phyloP scores from a whole-genome alignment of 331 rosid species.

The Spiraea crenata region DNA sequence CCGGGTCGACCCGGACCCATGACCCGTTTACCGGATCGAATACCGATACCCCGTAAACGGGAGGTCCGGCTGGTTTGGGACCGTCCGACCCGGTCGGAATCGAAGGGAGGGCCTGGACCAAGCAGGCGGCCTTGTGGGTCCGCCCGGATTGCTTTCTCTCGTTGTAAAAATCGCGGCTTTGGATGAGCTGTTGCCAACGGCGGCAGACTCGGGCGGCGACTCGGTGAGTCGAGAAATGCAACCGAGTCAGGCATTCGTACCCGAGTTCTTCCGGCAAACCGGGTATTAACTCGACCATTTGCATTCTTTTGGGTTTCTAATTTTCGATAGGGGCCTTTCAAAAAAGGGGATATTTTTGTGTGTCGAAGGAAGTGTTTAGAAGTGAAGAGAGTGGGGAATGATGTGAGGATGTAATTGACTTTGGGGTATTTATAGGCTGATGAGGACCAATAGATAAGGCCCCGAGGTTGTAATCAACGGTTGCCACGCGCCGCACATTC shows the following conservation, averaged over 20 bases:
- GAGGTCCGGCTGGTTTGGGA: conserved; percentile 27
- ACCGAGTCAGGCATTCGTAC: conserved; percentile 63
- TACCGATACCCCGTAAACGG: conserved; percentile 46
- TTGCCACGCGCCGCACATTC: not conserved
- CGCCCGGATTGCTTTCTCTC: conserved; percentile 52
- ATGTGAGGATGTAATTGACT: not conserved
- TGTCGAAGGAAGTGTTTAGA: not conserved
- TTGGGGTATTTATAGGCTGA: not conserved
- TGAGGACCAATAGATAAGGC: not conserved
- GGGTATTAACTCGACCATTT: conserved; percentile 44
- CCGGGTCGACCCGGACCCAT: conserved; percentile 58
- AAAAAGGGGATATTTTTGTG: not conserved
- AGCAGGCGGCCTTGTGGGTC: conserved; percentile 46
- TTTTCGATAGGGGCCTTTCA: no score
- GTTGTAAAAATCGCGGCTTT: conserved; percentile 44
- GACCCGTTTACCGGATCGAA: conserved; percentile 44
- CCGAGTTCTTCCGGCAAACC: conserved; percentile 65
- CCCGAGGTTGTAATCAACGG: not conserved
- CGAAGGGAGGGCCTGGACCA: conserved; percentile 51
- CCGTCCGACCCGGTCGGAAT: not conserved
- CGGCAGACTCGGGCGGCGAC: conserved; percentile 59
- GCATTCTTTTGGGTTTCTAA: not conserved
- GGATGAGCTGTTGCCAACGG: conserved; percentile 55
- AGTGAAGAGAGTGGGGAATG: not conserved
- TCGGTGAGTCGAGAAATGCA: conserved; percentile 54